A percentile compares a stretch with the other conserved stretches of the same genome.
These are phyloP conservation scores for Heritiera fomes DNA, from an alignment of 345 rosid species.

Conservation along the genomic window DNA sequence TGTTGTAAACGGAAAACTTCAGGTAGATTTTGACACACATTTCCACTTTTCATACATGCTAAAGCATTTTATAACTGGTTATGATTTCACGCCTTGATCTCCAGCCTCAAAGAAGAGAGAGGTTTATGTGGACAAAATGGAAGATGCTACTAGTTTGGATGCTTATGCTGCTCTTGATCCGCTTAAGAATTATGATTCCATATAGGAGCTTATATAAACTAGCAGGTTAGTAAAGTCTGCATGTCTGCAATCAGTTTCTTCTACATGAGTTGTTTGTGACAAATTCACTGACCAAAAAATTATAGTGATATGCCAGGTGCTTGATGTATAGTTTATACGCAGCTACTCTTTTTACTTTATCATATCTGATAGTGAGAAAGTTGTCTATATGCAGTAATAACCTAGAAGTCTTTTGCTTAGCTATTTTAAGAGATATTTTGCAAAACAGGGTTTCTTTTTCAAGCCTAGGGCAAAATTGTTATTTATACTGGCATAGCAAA, in stretches of 20 bases:
- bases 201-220: conserved; percentile 38
- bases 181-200: conserved; percentile 55
- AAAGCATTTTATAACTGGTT: not conserved
- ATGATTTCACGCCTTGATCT: not conserved
- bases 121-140: conserved; percentile 56
- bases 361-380: no score
- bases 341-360: no score
- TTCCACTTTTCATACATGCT: not conserved
- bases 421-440: no score
- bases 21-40: not conserved
- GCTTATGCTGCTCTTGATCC: conserved; percentile 60
- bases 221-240: conserved; percentile 1
- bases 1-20: conserved; percentile 70
- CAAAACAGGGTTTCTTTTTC: no score
- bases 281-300: no score
- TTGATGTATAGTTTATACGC: no score
- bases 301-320: no score
- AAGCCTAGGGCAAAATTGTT: no score
- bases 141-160: conserved; percentile 55
- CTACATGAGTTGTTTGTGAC: no score
- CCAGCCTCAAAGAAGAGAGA: conserved; percentile 75
- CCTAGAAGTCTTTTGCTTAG: no score
- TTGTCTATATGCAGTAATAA: no score
- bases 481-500: no score
- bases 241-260: not conserved